Conservation (phyloP, 1,284 basidiomycete genomes). For the Garcileccinum viscosum region DNA sequence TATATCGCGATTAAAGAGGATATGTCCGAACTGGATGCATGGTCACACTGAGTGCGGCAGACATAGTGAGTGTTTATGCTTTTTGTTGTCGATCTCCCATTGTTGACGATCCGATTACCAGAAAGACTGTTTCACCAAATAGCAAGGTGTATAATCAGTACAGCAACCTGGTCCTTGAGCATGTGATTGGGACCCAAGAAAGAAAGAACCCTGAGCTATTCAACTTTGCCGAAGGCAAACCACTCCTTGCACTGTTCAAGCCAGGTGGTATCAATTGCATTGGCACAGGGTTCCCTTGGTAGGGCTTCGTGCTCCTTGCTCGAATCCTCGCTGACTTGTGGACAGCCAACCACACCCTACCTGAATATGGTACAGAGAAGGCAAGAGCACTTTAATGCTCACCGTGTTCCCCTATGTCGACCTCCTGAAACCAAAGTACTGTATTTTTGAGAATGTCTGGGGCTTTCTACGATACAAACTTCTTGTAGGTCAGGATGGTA, state of each 20-base stretch:
- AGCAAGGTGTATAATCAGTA: slow-evolving; percentile 62
- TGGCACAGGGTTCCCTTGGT: slow-evolving; percentile 78
- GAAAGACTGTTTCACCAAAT: slow-evolving; percentile 53
- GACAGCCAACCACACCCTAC: slow-evolving; percentile 60
- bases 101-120: slow-evolving; percentile 21
- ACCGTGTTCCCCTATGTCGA: slow-evolving; percentile 71
- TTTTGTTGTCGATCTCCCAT: background rate
- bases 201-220: slow-evolving; percentile 46
- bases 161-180: slow-evolving; percentile 62
- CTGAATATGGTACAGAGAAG: slow-evolving; percentile 61
- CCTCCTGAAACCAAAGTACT: slow-evolving; percentile 61
- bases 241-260: slow-evolving; percentile 50
- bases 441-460: slow-evolving; percentile 75
- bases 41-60: slow-evolving; percentile 72
- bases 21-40: slow-evolving; percentile 47
- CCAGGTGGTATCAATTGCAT: slow-evolving; percentile 65
- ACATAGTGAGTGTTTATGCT: slow-evolving; percentile 53
- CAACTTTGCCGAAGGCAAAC: slow-evolving; percentile 43
- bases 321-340: background rate
- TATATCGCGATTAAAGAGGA: slow-evolving; percentile 49
- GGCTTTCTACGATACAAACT: slow-evolving; percentile 69
- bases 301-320: slow-evolving; percentile 3
- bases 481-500: slow-evolving; percentile 54
- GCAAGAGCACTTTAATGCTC: slow-evolving; percentile 61
- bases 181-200: slow-evolving; percentile 55